A percentile compares a stretch with the other conserved stretches of the same genome.
phyloP scores from a whole-genome alignment of 2,329 filamentous ascomycete genomes.

The Grosmannia penicillata region DNA sequence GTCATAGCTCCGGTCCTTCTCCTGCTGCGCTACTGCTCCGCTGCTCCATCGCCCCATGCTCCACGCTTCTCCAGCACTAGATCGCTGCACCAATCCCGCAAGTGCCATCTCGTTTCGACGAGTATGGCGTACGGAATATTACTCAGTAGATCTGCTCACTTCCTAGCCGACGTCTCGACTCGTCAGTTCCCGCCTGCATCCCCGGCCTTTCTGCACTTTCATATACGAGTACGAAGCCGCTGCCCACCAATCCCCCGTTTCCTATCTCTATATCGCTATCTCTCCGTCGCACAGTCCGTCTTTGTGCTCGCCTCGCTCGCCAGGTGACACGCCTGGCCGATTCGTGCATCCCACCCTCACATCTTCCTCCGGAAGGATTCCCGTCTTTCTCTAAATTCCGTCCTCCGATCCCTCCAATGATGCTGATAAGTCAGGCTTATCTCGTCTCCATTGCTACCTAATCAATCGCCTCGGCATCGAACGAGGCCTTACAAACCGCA shows the following conservation, averaged over 20 bases:
- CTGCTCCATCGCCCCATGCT: no score
- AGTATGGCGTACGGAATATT: not conserved
- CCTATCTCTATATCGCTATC: conserved; percentile 8
- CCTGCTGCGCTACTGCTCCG: no score
- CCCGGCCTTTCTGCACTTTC: not conserved
- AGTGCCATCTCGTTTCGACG: no score
- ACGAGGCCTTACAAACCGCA: not conserved
- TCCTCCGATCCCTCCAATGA: conserved; percentile 34
- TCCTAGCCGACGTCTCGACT: not conserved
- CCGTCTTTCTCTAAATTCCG: conserved; percentile 9
- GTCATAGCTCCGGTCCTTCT: no score
- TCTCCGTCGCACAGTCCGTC: not conserved
- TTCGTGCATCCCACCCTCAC: conserved; percentile 3
- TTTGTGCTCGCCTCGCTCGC: not conserved
- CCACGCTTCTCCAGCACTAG: no score
- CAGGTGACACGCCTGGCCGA: not conserved
- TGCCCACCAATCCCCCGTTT: conserved; percentile 1
- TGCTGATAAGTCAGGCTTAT: conserved; percentile 43
- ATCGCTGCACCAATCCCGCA: no score
- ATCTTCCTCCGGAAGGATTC: conserved; percentile 3
- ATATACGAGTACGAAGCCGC: not conserved
- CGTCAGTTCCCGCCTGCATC: not conserved
- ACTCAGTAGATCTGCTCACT: conserved; percentile 4
- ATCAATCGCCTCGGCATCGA: not conserved
- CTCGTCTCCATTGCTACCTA: conserved; percentile 41